Base-by-base conservation (phyloP, 129 eudicot species). In the Centrapalus pauciflorus region DNA sequence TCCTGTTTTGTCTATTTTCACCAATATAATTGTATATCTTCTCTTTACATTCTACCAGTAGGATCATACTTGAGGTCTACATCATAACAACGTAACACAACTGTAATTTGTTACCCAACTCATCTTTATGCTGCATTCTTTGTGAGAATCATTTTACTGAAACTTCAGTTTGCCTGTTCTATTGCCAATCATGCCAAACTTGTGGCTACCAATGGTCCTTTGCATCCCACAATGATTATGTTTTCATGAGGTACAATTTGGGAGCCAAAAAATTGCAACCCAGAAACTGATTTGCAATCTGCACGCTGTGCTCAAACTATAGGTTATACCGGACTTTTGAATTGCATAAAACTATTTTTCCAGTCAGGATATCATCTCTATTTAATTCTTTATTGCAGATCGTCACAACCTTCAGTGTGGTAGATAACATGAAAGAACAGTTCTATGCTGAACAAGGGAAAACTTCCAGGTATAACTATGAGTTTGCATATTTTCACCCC, bases 361-460 rank as follows among this genome's bases (percentile, higher is more conserved):
- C 10, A 29, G 25, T 17, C 23, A 25, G 28, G 45, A 58, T 11
- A 25, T 5, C 27, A n/a, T 51, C 1, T 74, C 17, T 23, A 51
- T 68, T 41, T 29, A 66, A 9, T 51, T 55, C 43, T 48, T 30
- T 17, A 8, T 34, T 26, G 67, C 85, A 93, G 95, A 93, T 89
- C 45, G 79, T 93, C 69, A 86, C 96, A 5, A 93, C 95, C 3
- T 93, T 93, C 62, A 89, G 98, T 57, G 96, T 93, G 62, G 96
- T 89, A 69, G 96, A 93, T 85, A 93, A 84, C 81, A 83, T 93
- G 89, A 93, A 82, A 79, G 98, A 84, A 79, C 96, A 84, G 70
- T 89, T 89, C 55, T 83, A 80, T 67, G 70, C 89, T 66, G 77
- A 80, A 73, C 83, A 74, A 3, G 90, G 85, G 74, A 93, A 69